Evolutionary conservation across 1,139 yeast genomes (phyloP).

Genomic region (Candida frijolesensis): DNA sequence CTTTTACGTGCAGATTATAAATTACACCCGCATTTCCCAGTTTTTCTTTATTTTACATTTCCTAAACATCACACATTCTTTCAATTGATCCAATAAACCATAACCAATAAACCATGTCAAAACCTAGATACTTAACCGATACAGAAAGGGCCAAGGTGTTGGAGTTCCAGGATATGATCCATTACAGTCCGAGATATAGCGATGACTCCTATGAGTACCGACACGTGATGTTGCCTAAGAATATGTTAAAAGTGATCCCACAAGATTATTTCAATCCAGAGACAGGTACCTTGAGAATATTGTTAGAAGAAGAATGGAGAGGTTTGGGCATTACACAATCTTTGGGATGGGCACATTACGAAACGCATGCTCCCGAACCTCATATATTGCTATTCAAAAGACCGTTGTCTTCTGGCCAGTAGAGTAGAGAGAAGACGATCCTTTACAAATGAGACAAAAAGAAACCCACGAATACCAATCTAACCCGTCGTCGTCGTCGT

Average conservation of each 20-base stretch:
- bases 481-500: too few relatives aligned
- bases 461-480: not conserved
- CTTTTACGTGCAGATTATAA: not conserved
- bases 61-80: not conserved
- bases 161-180: slow-evolving; percentile 92
- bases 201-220: slow-evolving; percentile 87
- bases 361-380: slow-evolving; percentile 98
- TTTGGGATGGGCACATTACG: slow-evolving; percentile 97
- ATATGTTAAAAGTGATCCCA: slow-evolving; percentile 95
- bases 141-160: slow-evolving; percentile 83
- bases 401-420: slow-evolving; percentile 42
- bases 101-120: slow-evolving; percentile 31
- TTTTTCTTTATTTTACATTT: not conserved
- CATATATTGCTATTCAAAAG: slow-evolving; percentile 90
- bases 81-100: slow-evolving; percentile 11
- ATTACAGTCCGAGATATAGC: slow-evolving; percentile 88
- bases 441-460: not conserved
- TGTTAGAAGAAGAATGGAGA: slow-evolving; percentile 97
- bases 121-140: slow-evolving; percentile 73
- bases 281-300: slow-evolving; percentile 88
- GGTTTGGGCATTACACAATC: slow-evolving; percentile 97
- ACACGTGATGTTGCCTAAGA: slow-evolving; percentile 96
- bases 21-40: not conserved
- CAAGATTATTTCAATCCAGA: slow-evolving; percentile 93
- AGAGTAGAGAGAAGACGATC: not conserved